These are phyloP conservation scores for Dillenia turbinata DNA, from an alignment of 164 flowering plant genomes.

Conservation along the genomic window DNA sequence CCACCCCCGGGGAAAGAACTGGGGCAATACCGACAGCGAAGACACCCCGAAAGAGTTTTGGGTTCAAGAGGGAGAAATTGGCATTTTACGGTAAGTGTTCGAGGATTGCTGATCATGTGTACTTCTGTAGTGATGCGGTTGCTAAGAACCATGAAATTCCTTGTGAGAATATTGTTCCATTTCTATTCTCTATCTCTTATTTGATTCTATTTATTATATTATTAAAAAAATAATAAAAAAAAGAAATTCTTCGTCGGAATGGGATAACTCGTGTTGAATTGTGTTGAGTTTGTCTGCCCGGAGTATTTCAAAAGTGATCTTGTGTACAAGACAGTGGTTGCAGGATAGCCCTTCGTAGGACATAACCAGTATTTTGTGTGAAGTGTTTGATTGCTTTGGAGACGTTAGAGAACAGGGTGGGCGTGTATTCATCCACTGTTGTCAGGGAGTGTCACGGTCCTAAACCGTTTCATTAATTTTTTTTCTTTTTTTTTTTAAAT, in stretches of 20 bases:
- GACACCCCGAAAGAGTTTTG: conserved; percentile 43
- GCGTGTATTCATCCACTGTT: conserved; percentile 79
- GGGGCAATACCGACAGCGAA: conserved; percentile 3
- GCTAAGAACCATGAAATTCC: conserved; percentile 70
- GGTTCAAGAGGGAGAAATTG: conserved; percentile 56
- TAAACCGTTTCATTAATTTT: too few relatives aligned
- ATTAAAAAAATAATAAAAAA: too few relatives aligned
- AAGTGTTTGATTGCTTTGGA: conserved; percentile 89
- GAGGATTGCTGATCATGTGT: conserved; percentile 64
- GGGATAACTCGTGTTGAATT: conserved; percentile 84
- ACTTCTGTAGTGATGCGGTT: conserved; percentile 73
- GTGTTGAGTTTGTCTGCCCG: conserved; percentile 88
- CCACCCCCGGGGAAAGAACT: conserved; percentile 44
- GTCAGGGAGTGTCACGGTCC: conserved; percentile 83
- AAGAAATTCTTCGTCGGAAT: conserved; percentile 48
- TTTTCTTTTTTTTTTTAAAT: too few relatives aligned
- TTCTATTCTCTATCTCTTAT: too few relatives aligned
- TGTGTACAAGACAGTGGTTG: conserved; percentile 84
- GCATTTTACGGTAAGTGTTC: conserved; percentile 87
- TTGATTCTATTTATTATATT: too few relatives aligned
- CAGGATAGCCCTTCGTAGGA: conserved; percentile 82
- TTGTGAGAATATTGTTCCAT: too few relatives aligned
- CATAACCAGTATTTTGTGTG: conserved; percentile 78
- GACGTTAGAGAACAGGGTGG: conserved; percentile 76
- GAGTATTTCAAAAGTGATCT: conserved; percentile 83